Percentiles rank a stretch among this genome's conserved stretches.
Conservation (phyloP, 306 rosid genomes). For the Vigna reflexopilosa region DNA sequence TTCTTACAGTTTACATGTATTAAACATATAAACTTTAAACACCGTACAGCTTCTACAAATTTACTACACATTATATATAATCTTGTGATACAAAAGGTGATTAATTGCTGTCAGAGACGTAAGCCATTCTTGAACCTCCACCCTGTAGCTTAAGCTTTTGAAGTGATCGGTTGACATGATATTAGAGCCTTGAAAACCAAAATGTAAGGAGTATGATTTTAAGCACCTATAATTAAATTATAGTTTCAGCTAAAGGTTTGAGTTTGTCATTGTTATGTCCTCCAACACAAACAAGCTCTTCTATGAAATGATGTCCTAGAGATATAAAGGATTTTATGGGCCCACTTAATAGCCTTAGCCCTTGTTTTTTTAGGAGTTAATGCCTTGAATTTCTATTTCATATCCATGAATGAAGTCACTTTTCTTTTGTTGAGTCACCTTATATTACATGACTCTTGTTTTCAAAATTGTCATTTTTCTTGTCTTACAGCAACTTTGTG, state of each 20-base stretch:
- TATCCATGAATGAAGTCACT: background rate
- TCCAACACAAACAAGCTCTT: constrained; percentile 1
- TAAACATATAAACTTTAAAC: background rate
- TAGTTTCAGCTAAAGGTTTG: constrained; percentile 1
- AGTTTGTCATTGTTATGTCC: background rate
- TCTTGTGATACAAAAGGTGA: background rate
- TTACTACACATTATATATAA: background rate
- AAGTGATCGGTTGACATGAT: background rate
- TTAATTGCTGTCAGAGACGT: constrained; percentile 5
- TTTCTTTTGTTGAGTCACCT: constrained; percentile 25
- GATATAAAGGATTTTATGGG: background rate
- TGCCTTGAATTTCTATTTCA: constrained; percentile 3
- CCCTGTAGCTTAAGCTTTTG: constrained; percentile 1
- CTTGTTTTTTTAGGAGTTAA: background rate
- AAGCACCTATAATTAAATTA: background rate
- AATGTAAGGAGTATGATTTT: background rate
- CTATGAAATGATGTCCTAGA: background rate
- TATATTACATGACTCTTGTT: constrained; percentile 9
- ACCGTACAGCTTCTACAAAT: background rate
- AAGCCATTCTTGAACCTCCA: background rate
- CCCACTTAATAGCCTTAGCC: background rate
- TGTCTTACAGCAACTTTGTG: background rate
- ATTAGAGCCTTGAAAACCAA: background rate
- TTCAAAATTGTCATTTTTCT: constrained; percentile 25
- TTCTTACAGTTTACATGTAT: background rate